Percentiles rank a stretch among this genome's conserved stretches.
Conservation (phyloP, 176 grass and related monocot genomes). For the Eragrostis nindensis region DNA sequence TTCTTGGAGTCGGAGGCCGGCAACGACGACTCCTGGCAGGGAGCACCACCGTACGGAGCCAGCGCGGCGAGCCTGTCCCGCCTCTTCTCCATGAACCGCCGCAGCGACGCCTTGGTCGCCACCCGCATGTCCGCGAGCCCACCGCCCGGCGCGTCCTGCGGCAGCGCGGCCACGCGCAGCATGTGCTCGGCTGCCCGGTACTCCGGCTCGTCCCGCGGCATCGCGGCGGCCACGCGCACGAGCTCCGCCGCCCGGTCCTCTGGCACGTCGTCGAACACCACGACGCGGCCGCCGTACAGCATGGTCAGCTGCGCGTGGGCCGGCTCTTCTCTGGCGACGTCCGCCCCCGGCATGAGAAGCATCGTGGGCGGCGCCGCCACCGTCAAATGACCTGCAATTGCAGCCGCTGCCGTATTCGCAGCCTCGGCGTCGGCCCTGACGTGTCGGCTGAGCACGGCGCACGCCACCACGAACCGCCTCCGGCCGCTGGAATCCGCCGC, state of each 20-base stretch:
- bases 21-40: no score
- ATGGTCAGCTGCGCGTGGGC: conserved; percentile 41
- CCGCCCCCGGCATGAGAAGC: conserved; percentile 29
- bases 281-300: conserved; percentile 55
- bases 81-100: conserved; percentile 77
- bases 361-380: background rate
- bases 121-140: conserved; percentile 50
- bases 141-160: no score
- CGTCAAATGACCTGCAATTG: no score
- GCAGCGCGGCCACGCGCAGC: background rate
- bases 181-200: no score
- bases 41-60: conserved; percentile 24
- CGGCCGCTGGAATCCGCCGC: background rate
- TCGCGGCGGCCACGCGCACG: conserved; percentile 14
- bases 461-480: conserved; percentile 72
- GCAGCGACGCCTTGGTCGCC: conserved; percentile 66
- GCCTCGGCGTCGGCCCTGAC: conserved; percentile 49
- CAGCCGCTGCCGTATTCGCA: background rate
- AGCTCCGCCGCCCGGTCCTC: conserved; percentile 50
- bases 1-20: background rate
- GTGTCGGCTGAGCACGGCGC: conserved; percentile 77
- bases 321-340: background rate
- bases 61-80: conserved; percentile 45
- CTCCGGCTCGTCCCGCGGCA: background rate
- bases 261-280: conserved; percentile 62